Conservation (phyloP, 371 early-diverging fungal genomes). For the Mortierella sp. region DNA sequence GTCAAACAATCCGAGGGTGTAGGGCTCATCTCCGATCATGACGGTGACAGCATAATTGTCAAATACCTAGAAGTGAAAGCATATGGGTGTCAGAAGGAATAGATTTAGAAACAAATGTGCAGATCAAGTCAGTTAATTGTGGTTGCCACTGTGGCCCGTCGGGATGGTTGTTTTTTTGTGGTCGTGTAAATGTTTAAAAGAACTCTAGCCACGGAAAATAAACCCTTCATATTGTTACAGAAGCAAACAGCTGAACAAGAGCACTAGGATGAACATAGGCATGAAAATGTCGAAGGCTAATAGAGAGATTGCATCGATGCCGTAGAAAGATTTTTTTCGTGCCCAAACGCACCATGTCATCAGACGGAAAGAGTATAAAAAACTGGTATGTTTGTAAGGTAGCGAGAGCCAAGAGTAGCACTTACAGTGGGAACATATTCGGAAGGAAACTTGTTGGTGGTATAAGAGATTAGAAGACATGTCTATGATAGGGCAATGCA, state of each 20-base stretch:
- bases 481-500: slow-evolving; percentile 67
- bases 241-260: too few relatives aligned
- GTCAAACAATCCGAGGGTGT: slow-evolving; percentile 95
- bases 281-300: too few relatives aligned
- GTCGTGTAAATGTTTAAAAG: not conserved
- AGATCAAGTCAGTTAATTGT: not conserved
- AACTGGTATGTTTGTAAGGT: not conserved
- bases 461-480: slow-evolving; percentile 97
- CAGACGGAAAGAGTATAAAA: not conserved
- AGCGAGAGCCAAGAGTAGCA: not conserved
- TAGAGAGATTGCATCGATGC: too few relatives aligned
- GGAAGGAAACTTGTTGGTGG: slow-evolving; percentile 98
- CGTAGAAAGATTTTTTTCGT: too few relatives aligned
- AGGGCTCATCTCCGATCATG: slow-evolving; percentile 96
- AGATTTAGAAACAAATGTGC: not conserved
- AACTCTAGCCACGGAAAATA: not conserved
- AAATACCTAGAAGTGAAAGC: slow-evolving; percentile 77
- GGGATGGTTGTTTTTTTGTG: not conserved
- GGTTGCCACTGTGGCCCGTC: not conserved
- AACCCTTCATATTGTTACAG: not conserved
- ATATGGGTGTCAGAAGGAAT: not conserved
- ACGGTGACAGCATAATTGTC: slow-evolving; percentile 99
- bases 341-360: not conserved
- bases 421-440: slow-evolving; percentile 98
- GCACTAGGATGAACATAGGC: too few relatives aligned